A percentile compares a stretch with the other conserved stretches of the same genome.
Evolutionary conservation across 1,139 yeast genomes (phyloP).

Genomic region (Dujonia santamariae): DNA sequence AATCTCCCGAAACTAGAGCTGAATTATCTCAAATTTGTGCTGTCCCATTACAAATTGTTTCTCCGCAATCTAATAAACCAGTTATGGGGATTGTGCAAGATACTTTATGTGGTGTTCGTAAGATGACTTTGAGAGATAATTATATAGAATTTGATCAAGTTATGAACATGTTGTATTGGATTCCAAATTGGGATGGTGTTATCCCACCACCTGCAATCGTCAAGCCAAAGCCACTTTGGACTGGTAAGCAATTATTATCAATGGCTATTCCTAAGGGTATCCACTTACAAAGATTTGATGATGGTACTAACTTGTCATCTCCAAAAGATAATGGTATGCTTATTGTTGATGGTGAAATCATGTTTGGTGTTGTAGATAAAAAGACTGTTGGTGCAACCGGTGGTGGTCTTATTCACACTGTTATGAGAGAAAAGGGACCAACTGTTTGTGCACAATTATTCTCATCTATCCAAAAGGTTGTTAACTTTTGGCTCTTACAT

Average conservation of each 20-base stretch:
- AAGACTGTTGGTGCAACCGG: slow-evolving; percentile 98
- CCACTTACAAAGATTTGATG: slow-evolving; percentile 90
- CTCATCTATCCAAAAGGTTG: slow-evolving; percentile 91
- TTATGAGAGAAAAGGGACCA: slow-evolving; percentile 97
- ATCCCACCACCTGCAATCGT: slow-evolving; percentile 95
- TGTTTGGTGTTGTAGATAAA: slow-evolving; percentile 97
- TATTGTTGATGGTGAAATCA: slow-evolving; percentile 86
- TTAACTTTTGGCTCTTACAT: slow-evolving; percentile 93
- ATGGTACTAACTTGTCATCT: slow-evolving; percentile 76
- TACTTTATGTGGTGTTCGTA: slow-evolving; percentile 94
- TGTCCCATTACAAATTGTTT: slow-evolving; percentile 94
- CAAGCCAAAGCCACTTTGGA: slow-evolving; percentile 96
- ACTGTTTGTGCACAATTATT: slow-evolving; percentile 84
- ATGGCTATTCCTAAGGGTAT: slow-evolving; percentile 95
- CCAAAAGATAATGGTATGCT: slow-evolving; percentile 92
- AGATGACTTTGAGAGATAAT: slow-evolving; percentile 86
- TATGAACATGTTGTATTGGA: slow-evolving; percentile 96
- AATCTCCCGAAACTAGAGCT: slow-evolving; percentile 96
- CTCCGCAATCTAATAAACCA: slow-evolving; percentile 98
- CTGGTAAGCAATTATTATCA: slow-evolving; percentile 93
- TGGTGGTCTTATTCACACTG: slow-evolving; percentile 96
- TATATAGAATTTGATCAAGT: slow-evolving; percentile 92
- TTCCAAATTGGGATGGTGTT: slow-evolving; percentile 98
- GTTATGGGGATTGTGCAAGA: slow-evolving; percentile 99
- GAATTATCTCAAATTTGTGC: slow-evolving; percentile 94